Conservation (phyloP, 306 rosid species). For the Lathyrus tuberosus region DNA sequence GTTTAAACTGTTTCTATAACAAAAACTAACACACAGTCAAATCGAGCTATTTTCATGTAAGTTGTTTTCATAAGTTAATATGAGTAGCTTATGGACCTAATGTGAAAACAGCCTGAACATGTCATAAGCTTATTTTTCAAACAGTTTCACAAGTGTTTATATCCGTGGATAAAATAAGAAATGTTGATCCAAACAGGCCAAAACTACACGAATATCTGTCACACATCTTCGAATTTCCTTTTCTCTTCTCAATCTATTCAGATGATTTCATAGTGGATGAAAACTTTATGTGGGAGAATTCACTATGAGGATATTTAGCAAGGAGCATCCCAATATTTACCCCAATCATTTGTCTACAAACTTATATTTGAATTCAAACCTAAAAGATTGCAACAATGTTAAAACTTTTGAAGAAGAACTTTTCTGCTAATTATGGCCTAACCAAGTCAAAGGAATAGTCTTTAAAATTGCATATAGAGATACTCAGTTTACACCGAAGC, state of each 20-base stretch:
- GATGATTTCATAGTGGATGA: too few species aligned
- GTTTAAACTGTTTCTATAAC: too few species aligned
- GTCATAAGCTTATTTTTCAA: not conserved
- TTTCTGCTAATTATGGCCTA: too few species aligned
- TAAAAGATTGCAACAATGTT: too few species aligned
- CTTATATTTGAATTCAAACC: too few species aligned
- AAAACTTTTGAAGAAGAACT: too few species aligned
- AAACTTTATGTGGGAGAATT: too few species aligned
- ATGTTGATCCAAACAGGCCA: not conserved
- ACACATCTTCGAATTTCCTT: not conserved
- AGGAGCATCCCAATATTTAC: too few species aligned
- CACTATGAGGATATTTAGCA: too few species aligned
- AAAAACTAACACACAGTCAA: not conserved
- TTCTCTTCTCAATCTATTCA: too few species aligned
- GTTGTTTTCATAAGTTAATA: not conserved
- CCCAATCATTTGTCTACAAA: too few species aligned
- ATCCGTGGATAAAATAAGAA: not conserved
- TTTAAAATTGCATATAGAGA: conserved; percentile 86
- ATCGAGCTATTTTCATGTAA: not conserved
- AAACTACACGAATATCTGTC: not conserved
- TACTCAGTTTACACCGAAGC: conserved; percentile 96
- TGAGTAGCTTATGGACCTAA: not conserved
- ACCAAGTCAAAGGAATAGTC: too few species aligned
- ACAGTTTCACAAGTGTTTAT: not conserved
- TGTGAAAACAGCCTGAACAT: not conserved